Evolutionary conservation across 2,329 filamentous ascomycete species (phyloP).

Genomic region (Lecanosticta acicola): DNA sequence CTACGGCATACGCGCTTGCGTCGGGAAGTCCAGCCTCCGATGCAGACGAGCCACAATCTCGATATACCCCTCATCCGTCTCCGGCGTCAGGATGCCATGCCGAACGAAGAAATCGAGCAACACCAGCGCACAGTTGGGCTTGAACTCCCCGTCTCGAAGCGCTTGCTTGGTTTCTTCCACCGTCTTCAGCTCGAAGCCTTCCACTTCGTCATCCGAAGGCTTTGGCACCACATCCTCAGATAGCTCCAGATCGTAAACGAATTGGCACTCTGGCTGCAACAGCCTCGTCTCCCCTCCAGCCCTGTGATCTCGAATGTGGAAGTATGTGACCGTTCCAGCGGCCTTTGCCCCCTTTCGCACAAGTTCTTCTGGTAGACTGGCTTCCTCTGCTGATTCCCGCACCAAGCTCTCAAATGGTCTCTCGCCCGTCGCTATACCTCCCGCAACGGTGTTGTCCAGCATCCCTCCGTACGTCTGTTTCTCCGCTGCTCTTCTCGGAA

Average conservation of each 20-base stretch:
- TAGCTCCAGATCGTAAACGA: conserved; percentile 83
- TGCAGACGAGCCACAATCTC: conserved; percentile 73
- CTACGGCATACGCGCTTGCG: conserved; percentile 29
- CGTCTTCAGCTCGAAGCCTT: conserved; percentile 71
- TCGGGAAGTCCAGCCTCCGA: conserved; percentile 69
- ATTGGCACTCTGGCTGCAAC: conserved; percentile 86
- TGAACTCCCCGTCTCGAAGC: conserved; percentile 70
- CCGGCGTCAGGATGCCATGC: conserved; percentile 70
- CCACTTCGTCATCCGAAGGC: conserved; percentile 85
- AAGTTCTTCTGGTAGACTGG: conserved; percentile 65
- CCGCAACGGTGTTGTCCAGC: conserved; percentile 90
- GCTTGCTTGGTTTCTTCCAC: conserved; percentile 69
- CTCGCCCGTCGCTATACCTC: conserved; percentile 76
- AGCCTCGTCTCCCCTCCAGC: conserved; percentile 76
- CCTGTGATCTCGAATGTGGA: conserved; percentile 68
- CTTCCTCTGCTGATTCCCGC: conserved; percentile 84
- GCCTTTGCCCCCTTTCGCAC: conserved; percentile 57
- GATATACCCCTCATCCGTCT: conserved; percentile 71
- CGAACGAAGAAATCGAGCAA: conserved; percentile 86
- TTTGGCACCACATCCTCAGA: conserved; percentile 60
- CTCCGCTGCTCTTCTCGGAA: conserved; percentile 65
- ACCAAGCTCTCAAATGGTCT: conserved; percentile 74
- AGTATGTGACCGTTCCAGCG: conserved; percentile 73
- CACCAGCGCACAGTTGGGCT: conserved; percentile 84
- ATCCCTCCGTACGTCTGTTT: conserved; percentile 91